phyloP scores from a whole-genome alignment of 1,284 basidiomycete species.

The Blastosporella zonata region DNA sequence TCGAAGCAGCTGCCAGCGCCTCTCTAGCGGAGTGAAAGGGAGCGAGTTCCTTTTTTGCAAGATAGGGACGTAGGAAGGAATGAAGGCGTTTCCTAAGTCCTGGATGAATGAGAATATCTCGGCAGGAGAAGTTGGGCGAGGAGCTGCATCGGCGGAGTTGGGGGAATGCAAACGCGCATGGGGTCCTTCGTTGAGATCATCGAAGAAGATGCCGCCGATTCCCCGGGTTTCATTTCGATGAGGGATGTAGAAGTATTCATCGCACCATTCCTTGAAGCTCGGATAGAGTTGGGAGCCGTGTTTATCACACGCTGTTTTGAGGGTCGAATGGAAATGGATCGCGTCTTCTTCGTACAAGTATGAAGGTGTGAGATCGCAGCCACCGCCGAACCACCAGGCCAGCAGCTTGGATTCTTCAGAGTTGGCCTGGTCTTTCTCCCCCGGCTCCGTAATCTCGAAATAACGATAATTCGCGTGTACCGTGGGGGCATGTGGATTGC shows the following conservation, averaged over 20 bases:
- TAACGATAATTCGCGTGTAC: conserved; percentile 98
- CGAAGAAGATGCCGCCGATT: conserved; percentile 95
- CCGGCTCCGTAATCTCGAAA: conserved; percentile 81
- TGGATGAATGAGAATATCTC: conserved; percentile 79
- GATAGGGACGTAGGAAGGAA: conserved; percentile 89
- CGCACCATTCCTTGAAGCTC: conserved; percentile 94
- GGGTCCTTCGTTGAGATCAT: conserved; percentile 71
- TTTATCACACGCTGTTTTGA: conserved; percentile 76
- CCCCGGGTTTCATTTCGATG: conserved; percentile 91
- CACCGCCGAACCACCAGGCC: conserved; percentile 99
- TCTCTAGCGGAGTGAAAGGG: conserved; percentile 61
- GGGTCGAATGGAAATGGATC: conserved; percentile 79
- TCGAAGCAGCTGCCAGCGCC: conserved; percentile 88
- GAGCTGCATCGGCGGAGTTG: conserved; percentile 37
- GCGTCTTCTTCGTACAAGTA: conserved; percentile 92
- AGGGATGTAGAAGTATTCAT: conserved; percentile 95
- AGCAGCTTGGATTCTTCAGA: conserved; percentile 47
- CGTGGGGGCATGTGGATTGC: conserved; percentile 90
- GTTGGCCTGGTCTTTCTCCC: conserved; percentile 27
- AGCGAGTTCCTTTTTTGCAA: conserved; percentile 55
- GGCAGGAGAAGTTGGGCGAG: conserved; percentile 52
- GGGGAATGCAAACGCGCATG: conserved; percentile 50
- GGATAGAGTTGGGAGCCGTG: conserved; percentile 75
- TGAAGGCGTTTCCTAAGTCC: conserved; percentile 71
- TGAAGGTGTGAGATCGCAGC: conserved; percentile 93